phyloP scores from a whole-genome alignment of 345 rosid genomes.

The Rhodamnia argentea region DNA sequence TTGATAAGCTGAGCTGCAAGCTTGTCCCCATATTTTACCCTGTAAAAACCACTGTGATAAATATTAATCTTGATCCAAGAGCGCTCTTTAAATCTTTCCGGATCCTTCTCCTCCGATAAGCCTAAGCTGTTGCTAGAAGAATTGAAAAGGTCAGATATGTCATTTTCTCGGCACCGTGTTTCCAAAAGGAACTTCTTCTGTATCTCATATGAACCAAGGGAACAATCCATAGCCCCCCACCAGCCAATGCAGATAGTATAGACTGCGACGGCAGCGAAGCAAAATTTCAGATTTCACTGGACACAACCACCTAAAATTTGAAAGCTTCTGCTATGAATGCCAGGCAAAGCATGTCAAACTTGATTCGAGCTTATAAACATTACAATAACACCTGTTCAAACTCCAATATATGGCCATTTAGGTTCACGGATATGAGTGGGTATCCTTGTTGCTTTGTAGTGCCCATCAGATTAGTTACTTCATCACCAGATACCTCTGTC shows the following conservation, averaged over 20 bases:
- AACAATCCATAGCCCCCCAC: constrained; percentile 21
- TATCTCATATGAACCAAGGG: constrained; percentile 17
- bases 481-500: constrained; percentile 18
- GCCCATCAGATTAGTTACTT: constrained; percentile 18
- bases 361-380: neutral
- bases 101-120: constrained; percentile 1
- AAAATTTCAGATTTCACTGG: neutral
- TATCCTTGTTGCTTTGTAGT: constrained; percentile 29
- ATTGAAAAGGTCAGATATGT: constrained; percentile 14
- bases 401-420: constrained; percentile 12
- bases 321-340: neutral
- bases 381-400: constrained; percentile 21
- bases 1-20: constrained; percentile 19
- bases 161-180: constrained; percentile 10
- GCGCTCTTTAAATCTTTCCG: neutral
- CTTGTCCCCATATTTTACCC: constrained; percentile 21
- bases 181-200: constrained; percentile 21
- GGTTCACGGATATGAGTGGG: constrained; percentile 23
- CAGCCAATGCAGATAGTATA: constrained; percentile 8
- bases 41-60: constrained; percentile 32
- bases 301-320: neutral
- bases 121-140: constrained; percentile 2
- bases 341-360: neutral
- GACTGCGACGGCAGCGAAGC: constrained; percentile 16
- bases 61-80: constrained; percentile 31